Evolutionary conservation across 495 filamentous ascomycete genomes (phyloP).

Genomic region (Apodospora peruviana): DNA sequence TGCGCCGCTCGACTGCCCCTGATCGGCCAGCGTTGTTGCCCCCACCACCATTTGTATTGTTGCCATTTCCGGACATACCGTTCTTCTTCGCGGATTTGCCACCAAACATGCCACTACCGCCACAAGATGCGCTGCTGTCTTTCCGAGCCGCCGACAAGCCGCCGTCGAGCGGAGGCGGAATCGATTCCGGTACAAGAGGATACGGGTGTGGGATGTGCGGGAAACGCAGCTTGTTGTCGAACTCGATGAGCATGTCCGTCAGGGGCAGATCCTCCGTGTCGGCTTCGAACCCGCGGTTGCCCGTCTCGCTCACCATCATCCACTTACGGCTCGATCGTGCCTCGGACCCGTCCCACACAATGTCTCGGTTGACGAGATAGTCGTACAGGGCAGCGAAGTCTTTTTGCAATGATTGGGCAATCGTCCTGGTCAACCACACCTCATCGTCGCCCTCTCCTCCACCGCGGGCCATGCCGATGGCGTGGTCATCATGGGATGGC

Average conservation of each 20-base stretch:
- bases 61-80: too few species aligned
- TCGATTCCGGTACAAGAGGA: slow-evolving; percentile 55
- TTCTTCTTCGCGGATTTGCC: slow-evolving; percentile 32
- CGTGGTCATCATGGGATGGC: slow-evolving; percentile 14
- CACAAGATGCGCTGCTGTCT: slow-evolving; percentile 1
- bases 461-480: slow-evolving; percentile 38
- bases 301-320: slow-evolving; percentile 52
- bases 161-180: slow-evolving; percentile 22
- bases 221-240: slow-evolving; percentile 57
- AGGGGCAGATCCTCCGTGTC: slow-evolving; percentile 57
- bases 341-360: slow-evolving; percentile 57
- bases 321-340: slow-evolving; percentile 52
- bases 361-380: slow-evolving; percentile 65
- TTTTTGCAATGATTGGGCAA: slow-evolving; percentile 52
- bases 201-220: slow-evolving; percentile 67
- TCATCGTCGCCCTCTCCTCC: slow-evolving; percentile 39
- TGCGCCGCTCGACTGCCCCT: slow-evolving; percentile 36
- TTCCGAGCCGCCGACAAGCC: slow-evolving; percentile 5
- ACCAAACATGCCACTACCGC: slow-evolving; percentile 11
- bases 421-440: slow-evolving; percentile 55
- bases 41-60: slow-evolving; percentile 4
- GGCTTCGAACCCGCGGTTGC: slow-evolving; percentile 49
- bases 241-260: slow-evolving; percentile 62
- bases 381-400: slow-evolving; percentile 68
- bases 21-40: slow-evolving; percentile 10